phyloP scores from a whole-genome alignment of 192 early-diverging fungal species.

The Coemansia sp. region DNA sequence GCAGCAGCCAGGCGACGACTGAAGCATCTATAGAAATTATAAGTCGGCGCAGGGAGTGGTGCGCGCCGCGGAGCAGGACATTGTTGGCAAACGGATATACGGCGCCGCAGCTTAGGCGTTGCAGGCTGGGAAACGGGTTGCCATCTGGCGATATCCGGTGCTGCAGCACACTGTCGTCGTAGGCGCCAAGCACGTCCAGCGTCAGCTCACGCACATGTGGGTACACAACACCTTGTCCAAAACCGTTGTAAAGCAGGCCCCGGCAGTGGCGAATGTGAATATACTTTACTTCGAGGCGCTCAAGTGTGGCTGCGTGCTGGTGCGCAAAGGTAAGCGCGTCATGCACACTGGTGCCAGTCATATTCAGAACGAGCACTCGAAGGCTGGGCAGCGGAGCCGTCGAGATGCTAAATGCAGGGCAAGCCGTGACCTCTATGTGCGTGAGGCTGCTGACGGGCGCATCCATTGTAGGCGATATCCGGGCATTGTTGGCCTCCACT shows the following conservation, averaged over 20 bases:
- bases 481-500: conserved; percentile 7
- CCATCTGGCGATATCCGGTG: not conserved
- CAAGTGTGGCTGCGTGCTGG: conserved; percentile 14
- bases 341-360: not conserved
- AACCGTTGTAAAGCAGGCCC: not conserved
- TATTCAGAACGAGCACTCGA: conserved; percentile 3
- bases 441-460: not conserved
- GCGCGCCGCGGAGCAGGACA: conserved; percentile 9
- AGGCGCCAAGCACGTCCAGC: conserved; percentile 19
- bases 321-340: conserved; percentile 4
- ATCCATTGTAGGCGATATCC: not conserved
- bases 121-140: conserved; percentile 12
- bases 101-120: conserved; percentile 11
- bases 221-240: not conserved
- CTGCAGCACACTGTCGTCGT: conserved; percentile 1
- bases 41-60: conserved; percentile 1
- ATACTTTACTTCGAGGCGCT: conserved; percentile 4
- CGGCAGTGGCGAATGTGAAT: conserved; percentile 10
- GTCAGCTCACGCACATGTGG: not conserved
- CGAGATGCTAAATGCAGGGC: conserved; percentile 4
- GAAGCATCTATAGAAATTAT: conserved; percentile 8
- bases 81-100: conserved; percentile 27
- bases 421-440: not conserved
- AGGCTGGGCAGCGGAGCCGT: not conserved
- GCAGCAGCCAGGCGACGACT: conserved; percentile 11